phyloP scores from a whole-genome alignment of 1,284 basidiomycete species.

The Rhodofomes roseus region DNA sequence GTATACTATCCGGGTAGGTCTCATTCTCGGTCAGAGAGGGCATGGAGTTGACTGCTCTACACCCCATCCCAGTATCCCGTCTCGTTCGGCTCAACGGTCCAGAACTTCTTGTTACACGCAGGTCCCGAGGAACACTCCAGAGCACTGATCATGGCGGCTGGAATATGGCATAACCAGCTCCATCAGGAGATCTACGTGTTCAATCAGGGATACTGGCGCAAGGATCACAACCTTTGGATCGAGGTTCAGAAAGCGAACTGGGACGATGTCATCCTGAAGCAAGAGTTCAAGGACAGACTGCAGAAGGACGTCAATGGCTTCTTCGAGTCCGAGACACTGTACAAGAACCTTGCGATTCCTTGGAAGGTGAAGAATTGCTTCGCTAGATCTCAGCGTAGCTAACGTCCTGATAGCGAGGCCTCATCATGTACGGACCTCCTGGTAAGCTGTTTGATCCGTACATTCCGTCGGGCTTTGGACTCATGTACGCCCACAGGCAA shows the following conservation, averaged over 20 bases:
- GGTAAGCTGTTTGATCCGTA: conserved; percentile 33
- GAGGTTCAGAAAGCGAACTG: conserved; percentile 72
- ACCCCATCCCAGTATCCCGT: conserved; percentile 38
- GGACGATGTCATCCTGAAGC: conserved; percentile 73
- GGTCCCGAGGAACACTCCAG: conserved; percentile 51
- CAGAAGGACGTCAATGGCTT: conserved; percentile 76
- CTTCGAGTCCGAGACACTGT: conserved; percentile 66
- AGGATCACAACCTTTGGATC: conserved; percentile 59
- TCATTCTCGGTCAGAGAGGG: neutral
- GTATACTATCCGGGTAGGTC: conserved; percentile 39
- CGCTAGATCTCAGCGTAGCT: neutral
- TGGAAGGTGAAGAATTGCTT: conserved; percentile 61
- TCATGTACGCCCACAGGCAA: conserved; percentile 48
- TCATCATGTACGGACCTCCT: conserved; percentile 73
- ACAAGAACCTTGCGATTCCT: conserved; percentile 70
- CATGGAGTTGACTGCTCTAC: neutral
- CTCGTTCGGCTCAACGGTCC: conserved; percentile 30
- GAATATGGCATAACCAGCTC: conserved; percentile 46
- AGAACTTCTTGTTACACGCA: conserved; percentile 57
- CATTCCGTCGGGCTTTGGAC: neutral
- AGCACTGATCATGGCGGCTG: conserved; percentile 51
- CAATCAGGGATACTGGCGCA: conserved; percentile 65
- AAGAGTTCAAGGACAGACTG: conserved; percentile 61
- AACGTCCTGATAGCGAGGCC: conserved; percentile 48
- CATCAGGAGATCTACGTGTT: conserved; percentile 76